Base-by-base conservation (phyloP, 2,329 filamentous ascomycete genomes). In the Daldinia eschscholtzii region DNA sequence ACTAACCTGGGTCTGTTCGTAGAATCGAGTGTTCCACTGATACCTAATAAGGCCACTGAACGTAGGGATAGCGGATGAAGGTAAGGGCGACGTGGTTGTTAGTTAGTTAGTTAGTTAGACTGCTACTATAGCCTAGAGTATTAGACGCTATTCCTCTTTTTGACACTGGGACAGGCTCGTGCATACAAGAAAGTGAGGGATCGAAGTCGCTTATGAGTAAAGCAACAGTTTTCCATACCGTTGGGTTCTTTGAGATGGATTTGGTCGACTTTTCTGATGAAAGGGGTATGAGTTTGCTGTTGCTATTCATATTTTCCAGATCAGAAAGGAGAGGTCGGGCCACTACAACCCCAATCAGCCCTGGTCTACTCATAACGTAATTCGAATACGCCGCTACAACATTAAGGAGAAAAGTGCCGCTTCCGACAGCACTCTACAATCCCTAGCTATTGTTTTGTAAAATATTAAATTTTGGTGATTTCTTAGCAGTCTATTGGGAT, bases 311-410 rank as follows among this genome's bases (percentile, higher is more conserved):
- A 35, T 0, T 12, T 39, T 15, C 12, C 10, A 13, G n/a, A 5
- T 35, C 4, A 50, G 52, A 66, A 55, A 30, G 39, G 53, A 55
- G 33, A 37, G 4, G 42, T 48, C 61, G 50, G 35, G 13, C 23
- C 46, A 33, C 18, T 50, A 33, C 10, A 30, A 7, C 26, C 46
- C 46, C 15, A 59, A 6, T 28, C 5, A 37, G 52, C 48, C 64
- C 64, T 59, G 58, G 55, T 57, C 30, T 58, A 41, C 23, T 57
- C 33, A 60, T 63, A 44, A 59, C 48, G 42, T 26, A 13, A 33
- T 30, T n/a, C 12, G 30, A 42, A 60, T 60, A 53, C 13, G 30
- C 7, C 39, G 30, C 28, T 42, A n/a, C 18, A 26, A 20, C 6
- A 35, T 28, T 1, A 13, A 30, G 26, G 13, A 50, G 46, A 30